Evolutionary conservation across 768 basidiomycete genomes (phyloP).

Genomic region (Tulasnella calospora): DNA sequence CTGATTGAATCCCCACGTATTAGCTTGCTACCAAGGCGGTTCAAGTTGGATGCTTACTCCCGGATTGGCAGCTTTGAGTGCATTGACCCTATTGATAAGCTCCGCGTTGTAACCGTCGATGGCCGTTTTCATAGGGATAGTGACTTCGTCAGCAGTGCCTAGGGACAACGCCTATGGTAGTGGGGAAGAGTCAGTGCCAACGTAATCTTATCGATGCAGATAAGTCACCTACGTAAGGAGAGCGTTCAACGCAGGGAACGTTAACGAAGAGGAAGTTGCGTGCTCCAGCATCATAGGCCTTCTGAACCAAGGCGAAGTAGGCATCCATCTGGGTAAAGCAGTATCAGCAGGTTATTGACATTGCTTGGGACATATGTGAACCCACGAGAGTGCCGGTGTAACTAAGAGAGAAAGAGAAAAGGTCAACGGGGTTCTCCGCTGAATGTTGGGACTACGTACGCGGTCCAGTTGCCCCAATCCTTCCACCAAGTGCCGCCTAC

Average conservation of each 20-base stretch:
- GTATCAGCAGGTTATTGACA: slow-evolving; percentile 10
- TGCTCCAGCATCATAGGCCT: slow-evolving; percentile 48
- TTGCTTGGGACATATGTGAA: slow-evolving; percentile 30
- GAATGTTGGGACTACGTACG: background rate
- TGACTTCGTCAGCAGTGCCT: background rate
- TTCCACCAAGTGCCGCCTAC: background rate
- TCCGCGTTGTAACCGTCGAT: slow-evolving; percentile 52
- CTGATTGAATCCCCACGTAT: too few relatives aligned
- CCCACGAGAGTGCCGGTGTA: slow-evolving; percentile 1
- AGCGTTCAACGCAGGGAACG: slow-evolving; percentile 53
- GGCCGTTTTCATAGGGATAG: slow-evolving; percentile 32
- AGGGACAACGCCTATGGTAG: background rate
- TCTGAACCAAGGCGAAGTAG: slow-evolving; percentile 44
- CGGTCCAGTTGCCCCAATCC: background rate
- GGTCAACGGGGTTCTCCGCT: background rate
- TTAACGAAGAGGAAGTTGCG: slow-evolving; percentile 61
- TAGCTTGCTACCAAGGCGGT: too few relatives aligned
- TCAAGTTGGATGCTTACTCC: background rate
- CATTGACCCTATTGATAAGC: slow-evolving; percentile 40
- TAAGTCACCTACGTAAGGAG: slow-evolving; percentile 50
- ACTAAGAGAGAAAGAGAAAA: background rate
- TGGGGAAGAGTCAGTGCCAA: background rate
- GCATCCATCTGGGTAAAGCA: slow-evolving; percentile 36
- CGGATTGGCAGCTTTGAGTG: slow-evolving; percentile 29
- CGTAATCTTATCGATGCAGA: too few relatives aligned